Evolutionary conservation across 306 rosid species (phyloP).

Genomic region (Parietaria judaica): DNA sequence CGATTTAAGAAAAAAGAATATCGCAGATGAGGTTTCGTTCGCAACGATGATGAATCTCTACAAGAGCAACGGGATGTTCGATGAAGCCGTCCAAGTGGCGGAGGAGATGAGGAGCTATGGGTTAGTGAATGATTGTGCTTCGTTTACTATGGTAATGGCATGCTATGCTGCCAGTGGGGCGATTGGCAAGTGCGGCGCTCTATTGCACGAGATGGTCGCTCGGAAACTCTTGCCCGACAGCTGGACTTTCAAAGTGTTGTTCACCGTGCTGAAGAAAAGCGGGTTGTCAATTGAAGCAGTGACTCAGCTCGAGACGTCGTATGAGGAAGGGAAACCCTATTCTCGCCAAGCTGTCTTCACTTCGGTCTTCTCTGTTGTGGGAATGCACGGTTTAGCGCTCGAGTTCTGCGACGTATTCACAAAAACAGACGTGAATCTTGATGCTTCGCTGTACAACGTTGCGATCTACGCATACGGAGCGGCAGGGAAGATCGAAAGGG

Average conservation of each 20-base stretch:
- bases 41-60: constrained; percentile 70
- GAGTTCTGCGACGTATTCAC: constrained; percentile 43
- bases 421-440: constrained; percentile 50
- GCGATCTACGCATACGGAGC: constrained; percentile 63
- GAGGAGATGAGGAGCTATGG: constrained; percentile 79
- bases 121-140: constrained; percentile 56
- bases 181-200: constrained; percentile 60
- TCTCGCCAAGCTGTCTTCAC: constrained; percentile 56
- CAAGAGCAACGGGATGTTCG: constrained; percentile 55
- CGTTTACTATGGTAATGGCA: constrained; percentile 62
- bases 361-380: constrained; percentile 57
- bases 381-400: constrained; percentile 66
- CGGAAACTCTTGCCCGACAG: constrained; percentile 58
- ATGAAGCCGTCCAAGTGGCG: constrained; percentile 69
- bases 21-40: constrained; percentile 55
- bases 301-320: constrained; percentile 64
- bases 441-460: constrained; percentile 50
- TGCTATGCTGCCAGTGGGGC: constrained; percentile 59
- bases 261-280: constrained; percentile 65
- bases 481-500: constrained; percentile 55
- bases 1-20: constrained; percentile 44
- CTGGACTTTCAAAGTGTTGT: constrained; percentile 54
- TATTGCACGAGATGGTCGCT: constrained; percentile 68
- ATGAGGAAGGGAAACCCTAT: constrained; percentile 61
- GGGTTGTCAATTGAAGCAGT: constrained; percentile 60